A percentile compares a stretch with the other conserved stretches of the same genome.
These are phyloP conservation scores for Oryza australiensis DNA, from an alignment of 176 grass and related monocot genomes.

Conservation along the genomic window DNA sequence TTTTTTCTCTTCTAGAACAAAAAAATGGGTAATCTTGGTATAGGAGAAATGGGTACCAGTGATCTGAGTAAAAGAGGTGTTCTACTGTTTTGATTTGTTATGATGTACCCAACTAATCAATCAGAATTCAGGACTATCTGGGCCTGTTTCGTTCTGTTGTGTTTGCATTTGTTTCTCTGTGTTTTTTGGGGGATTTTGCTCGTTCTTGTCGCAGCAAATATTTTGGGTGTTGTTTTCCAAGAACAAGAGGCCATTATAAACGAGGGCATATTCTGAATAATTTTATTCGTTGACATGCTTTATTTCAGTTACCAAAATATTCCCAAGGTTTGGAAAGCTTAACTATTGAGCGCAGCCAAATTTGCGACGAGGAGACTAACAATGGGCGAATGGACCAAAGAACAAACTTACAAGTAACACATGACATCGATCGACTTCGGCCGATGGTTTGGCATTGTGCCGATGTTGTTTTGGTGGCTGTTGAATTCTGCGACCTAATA, in stretches of 20 bases:
- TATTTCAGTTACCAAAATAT: not conserved
- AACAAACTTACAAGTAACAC: not conserved
- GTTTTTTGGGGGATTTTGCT: not conserved
- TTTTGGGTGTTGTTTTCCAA: not conserved
- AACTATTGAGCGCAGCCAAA: not conserved
- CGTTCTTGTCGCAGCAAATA: not conserved
- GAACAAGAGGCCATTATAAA: not conserved
- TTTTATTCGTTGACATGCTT: not conserved
- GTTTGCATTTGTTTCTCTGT: not conserved
- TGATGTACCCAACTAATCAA: constrained; percentile 4
- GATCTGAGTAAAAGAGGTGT: not conserved
- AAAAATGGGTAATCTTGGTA: not conserved
- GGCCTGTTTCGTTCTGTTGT: not conserved
- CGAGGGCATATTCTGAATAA: not conserved
- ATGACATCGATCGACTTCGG: not conserved
- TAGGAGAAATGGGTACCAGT: not conserved
- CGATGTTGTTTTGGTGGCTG: not conserved
- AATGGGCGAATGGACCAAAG: not conserved
- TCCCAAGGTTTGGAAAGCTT: not conserved
- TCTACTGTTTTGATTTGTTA: not conserved
- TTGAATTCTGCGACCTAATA: not conserved
- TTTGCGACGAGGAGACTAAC: not conserved
- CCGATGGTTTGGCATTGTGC: not conserved
- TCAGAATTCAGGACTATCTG: not conserved
- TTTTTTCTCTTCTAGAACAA: not conserved